phyloP scores from a whole-genome alignment of 306 rosid genomes.

The Cyamopsis tetragonoloba region DNA sequence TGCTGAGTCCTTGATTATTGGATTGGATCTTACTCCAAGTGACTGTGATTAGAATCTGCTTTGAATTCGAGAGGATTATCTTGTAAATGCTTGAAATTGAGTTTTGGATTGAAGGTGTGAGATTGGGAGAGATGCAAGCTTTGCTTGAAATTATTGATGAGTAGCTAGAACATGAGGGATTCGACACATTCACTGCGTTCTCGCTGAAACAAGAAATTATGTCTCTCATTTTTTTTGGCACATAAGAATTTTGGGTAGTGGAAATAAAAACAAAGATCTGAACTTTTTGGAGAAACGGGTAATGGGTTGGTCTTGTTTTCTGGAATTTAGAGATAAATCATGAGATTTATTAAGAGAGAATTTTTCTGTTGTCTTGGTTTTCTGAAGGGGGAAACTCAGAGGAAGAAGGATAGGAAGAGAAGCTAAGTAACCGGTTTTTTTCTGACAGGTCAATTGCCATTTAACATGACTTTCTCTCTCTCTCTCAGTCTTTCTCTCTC shows the following conservation, averaged over 20 bases:
- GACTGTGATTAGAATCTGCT: slow-evolving; percentile 42
- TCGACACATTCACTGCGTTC: slow-evolving; percentile 65
- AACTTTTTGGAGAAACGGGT: slow-evolving; percentile 14
- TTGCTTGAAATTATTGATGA: slow-evolving; percentile 39
- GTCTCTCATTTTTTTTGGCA: slow-evolving; percentile 74
- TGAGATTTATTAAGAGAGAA: slow-evolving; percentile 11
- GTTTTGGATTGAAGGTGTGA: slow-evolving; percentile 54
- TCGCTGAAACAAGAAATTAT: slow-evolving; percentile 77
- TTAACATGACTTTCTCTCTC: slow-evolving; percentile 9
- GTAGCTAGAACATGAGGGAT: slow-evolving; percentile 70
- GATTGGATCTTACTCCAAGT: slow-evolving; percentile 65
- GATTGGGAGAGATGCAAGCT: slow-evolving; percentile 44
- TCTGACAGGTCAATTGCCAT: slow-evolving; percentile 31
- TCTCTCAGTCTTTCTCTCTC: no score
- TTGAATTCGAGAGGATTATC: slow-evolving; percentile 46
- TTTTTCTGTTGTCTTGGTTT: slow-evolving; percentile 9
- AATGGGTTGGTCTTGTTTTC: background rate
- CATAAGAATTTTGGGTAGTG: background rate
- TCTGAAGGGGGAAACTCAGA: slow-evolving; percentile 20
- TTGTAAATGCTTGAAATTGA: slow-evolving; percentile 62
- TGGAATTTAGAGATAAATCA: background rate
- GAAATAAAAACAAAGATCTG: slow-evolving; percentile 21
- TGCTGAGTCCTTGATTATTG: slow-evolving; percentile 56
- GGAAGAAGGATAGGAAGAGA: slow-evolving; percentile 1
- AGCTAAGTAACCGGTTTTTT: slow-evolving; percentile 30